Base-by-base conservation (phyloP, 352 stramenopile species). In the Halophytophthora polymorphica region DNA sequence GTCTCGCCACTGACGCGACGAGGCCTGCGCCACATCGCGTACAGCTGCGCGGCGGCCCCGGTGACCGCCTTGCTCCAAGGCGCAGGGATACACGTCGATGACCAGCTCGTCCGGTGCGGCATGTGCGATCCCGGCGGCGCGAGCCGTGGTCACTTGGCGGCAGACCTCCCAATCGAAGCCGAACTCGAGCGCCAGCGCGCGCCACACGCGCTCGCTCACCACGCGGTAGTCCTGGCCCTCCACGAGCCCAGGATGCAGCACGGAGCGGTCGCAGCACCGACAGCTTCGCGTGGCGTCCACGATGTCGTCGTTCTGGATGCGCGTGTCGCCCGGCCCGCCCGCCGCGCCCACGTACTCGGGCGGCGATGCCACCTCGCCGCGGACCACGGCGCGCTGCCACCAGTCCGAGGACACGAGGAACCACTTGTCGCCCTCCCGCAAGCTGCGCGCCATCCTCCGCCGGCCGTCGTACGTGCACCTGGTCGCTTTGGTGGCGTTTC, bases 181-280 rank as follows among this genome's bases (percentile, higher is more conserved):
- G 39, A 82, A 85, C 54, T 73, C 66, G 42, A 83, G 65, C 21
- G 71, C 69, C 34, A 90, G 51, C 10, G 64, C 64, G 36, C 67
- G 73, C 79, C 79, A 90, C 46, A 90, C 72, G 18, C 68, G 71
- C 52, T 86, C 74, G 39, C 72, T 86, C 17, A 90, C 79, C 10
- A 88, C 36, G 29, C 66, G 66, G 54, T 73, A 90, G 64, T 90
- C 72, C 35, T 66, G 67, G 12, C 66, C 64, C 54, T 90, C 76
- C 22, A 74, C 64, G 34, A 88, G 54, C 15, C 53, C 61, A 1
- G 71, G 71, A 43, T 58, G 47, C 18, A 88, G 61, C 44, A 86
- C 58, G 15, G 78, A 75, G 37, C 58, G 58, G 37, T 64, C 64
- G 51, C 77, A 78, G 58, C 64, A 58, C 39, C 61, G 58, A 25